Conservation (phyloP, 805 yeast genomes). For the Cyberlindnera meyerae region DNA sequence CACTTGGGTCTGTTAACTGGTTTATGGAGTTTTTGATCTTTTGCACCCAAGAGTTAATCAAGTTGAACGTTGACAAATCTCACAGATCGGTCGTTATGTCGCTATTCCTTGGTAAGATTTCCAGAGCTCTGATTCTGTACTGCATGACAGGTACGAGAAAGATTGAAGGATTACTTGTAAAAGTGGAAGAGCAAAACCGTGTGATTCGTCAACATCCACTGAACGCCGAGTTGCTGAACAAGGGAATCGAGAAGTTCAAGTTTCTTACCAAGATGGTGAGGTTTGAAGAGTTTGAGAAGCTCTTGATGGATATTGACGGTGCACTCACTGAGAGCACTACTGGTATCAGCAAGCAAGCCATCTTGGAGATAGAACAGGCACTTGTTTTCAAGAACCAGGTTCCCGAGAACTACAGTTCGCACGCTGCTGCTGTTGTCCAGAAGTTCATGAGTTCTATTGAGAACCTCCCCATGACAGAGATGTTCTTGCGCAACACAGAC, state of each 20-base stretch:
- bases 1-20: constrained; percentile 84
- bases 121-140: constrained; percentile 60
- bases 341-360: constrained; percentile 12
- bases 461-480: not conserved
- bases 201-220: constrained; percentile 17
- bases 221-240: constrained; percentile 51
- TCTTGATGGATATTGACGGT: constrained; percentile 51
- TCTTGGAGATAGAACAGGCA: constrained; percentile 21
- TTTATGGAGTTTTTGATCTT: constrained; percentile 71
- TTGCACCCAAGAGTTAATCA: constrained; percentile 66
- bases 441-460: constrained; percentile 5
- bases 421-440: constrained; percentile 1
- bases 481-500: constrained; percentile 48
- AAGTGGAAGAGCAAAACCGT: constrained; percentile 19
- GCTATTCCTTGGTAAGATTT: constrained; percentile 61
- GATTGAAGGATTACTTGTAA: constrained; percentile 31
- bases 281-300: constrained; percentile 53
- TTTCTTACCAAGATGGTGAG: constrained; percentile 31
- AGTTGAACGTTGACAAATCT: constrained; percentile 28
- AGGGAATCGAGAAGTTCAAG: constrained; percentile 37
- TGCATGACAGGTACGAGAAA: constrained; percentile 63
- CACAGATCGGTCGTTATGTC: constrained; percentile 46
- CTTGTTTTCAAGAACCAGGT: constrained; percentile 24
- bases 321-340: constrained; percentile 18
- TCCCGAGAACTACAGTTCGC: constrained; percentile 22